A percentile compares a stretch with the other conserved stretches of the same genome.
phyloP scores from a whole-genome alignment of 2,329 filamentous ascomycete genomes.

The Fusarium sp. region DNA sequence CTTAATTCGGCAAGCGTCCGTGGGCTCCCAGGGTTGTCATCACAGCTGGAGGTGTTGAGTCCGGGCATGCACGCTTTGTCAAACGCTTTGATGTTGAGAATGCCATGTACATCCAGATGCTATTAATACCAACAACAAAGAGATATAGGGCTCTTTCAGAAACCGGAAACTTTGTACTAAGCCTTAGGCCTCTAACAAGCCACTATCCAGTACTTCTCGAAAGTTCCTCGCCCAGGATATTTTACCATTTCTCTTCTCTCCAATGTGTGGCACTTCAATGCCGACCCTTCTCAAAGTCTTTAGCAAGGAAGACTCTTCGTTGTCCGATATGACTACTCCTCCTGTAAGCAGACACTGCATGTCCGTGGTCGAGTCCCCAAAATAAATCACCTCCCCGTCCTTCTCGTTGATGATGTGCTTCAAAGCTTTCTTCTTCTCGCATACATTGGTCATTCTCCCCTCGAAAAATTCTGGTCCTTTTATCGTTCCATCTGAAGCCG shows the following conservation, averaged over 20 bases:
- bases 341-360: conserved; percentile 61
- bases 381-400: conserved; percentile 56
- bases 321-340: conserved; percentile 60
- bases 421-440: conserved; percentile 59
- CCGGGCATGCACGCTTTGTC: background rate
- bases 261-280: conserved; percentile 52
- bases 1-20: background rate
- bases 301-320: conserved; percentile 49
- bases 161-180: background rate
- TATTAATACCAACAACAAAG: background rate
- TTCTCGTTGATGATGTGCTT: conserved; percentile 40
- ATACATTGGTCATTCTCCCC: conserved; percentile 49
- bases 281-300: conserved; percentile 52
- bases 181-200: conserved; percentile 34
- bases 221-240: conserved; percentile 59
- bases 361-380: conserved; percentile 68
- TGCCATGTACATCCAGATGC: background rate
- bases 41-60: background rate
- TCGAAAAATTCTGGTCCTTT: conserved; percentile 51
- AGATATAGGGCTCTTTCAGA: background rate
- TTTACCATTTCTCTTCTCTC: conserved; percentile 17
- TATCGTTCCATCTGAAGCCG: conserved; percentile 53
- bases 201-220: conserved; percentile 52
- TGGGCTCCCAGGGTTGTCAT: background rate
- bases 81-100: background rate